Evolutionary conservation across 139 green algal species (phyloP).

Genomic region (Gonium pectorale): DNA sequence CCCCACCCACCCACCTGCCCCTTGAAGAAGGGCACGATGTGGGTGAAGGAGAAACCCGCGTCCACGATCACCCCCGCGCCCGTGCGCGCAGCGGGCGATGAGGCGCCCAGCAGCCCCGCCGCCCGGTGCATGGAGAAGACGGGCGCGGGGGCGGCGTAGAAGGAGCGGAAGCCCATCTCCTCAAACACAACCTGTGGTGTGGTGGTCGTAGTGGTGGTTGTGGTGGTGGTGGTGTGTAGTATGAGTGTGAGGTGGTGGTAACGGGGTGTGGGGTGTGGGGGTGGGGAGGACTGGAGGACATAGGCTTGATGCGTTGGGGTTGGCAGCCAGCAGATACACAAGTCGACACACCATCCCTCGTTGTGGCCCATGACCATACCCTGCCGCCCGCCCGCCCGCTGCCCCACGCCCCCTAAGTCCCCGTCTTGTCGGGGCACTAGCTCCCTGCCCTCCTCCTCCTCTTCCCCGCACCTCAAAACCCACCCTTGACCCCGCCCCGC

Average conservation of each 20-base stretch:
- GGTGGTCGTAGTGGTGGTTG: background rate
- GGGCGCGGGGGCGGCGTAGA: slow-evolving; percentile 68
- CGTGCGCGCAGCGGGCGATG: background rate
- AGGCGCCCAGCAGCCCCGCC: slow-evolving; percentile 19
- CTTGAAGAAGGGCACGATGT: slow-evolving; percentile 82
- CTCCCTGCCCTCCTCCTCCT: background rate
- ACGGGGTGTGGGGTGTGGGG: no score
- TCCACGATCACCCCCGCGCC: slow-evolving; percentile 70
- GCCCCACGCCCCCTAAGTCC: no score
- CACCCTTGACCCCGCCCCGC: no score
- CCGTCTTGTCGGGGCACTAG: no score
- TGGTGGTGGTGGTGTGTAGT: background rate
- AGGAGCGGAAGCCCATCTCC: slow-evolving; percentile 78
- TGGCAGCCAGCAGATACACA: no score
- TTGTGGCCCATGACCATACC: no score
- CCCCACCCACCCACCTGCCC: slow-evolving; percentile 38
- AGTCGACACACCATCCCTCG: no score
- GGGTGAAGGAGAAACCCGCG: slow-evolving; percentile 84
- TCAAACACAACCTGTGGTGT: slow-evolving; percentile 82
- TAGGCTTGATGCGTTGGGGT: no score
- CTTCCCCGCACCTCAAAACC: background rate
- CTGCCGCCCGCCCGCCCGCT: no score
- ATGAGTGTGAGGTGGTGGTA: no score
- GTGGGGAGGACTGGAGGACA: no score
- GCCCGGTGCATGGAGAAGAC: slow-evolving; percentile 67